Percentiles rank a stretch among this genome's conserved stretches.
Conservation (phyloP, 495 filamentous ascomycete species). For the Hypoxylon cercidicola region DNA sequence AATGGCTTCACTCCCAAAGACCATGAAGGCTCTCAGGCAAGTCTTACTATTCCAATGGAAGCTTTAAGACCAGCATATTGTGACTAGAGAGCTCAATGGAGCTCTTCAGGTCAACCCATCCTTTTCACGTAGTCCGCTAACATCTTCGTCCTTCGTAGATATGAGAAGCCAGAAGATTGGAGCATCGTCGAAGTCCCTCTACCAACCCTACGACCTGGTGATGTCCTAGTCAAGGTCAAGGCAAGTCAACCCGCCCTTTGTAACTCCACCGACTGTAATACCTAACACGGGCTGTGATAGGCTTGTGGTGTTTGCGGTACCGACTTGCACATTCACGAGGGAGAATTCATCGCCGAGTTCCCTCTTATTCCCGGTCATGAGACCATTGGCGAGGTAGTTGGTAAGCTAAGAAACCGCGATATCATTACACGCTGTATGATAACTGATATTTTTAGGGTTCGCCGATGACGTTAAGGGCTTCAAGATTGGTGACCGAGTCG, state of each 20-base stretch:
- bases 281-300: conserved; percentile 29
- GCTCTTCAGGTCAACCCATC: neutral
- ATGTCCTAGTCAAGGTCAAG: conserved; percentile 71
- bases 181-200: conserved; percentile 69
- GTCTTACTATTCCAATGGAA: conserved; percentile 31
- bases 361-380: conserved; percentile 62
- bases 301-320: conserved; percentile 78
- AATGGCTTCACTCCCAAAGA: conserved; percentile 59
- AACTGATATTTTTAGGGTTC: conserved; percentile 18
- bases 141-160: conserved; percentile 53
- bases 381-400: conserved; percentile 65
- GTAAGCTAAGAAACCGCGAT: conserved; percentile 21
- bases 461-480: conserved; percentile 68
- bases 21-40: conserved; percentile 71
- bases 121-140: conserved; percentile 12
- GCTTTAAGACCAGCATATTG: neutral
- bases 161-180: conserved; percentile 70
- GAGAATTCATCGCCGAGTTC: conserved; percentile 53
- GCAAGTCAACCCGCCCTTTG: conserved; percentile 23
- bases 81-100: conserved; percentile 1
- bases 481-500: conserved; percentile 71
- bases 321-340: conserved; percentile 70
- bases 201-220: conserved; percentile 66
- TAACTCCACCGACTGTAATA: conserved; percentile 5
- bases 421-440: neutral